Evolutionary conservation across 768 basidiomycete species (phyloP), one percentile per base, ranked within the genome.

Genomic region (Boletellus sp.): DNA sequence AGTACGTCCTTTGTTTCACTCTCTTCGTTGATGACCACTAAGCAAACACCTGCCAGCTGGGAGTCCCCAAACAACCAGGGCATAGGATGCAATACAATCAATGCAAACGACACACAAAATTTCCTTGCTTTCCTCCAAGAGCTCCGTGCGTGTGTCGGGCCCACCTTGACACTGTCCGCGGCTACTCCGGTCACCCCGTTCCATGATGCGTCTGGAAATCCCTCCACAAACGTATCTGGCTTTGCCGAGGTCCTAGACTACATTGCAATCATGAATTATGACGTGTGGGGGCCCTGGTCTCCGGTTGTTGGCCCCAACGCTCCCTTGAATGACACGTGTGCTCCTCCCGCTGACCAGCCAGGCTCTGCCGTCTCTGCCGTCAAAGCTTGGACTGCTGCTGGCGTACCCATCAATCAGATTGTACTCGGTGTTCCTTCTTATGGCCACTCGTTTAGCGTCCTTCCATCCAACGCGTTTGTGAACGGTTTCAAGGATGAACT

Each of bases 381-480:
- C 44, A 64, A 72, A 7, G 75, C 78, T 1, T 96, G 94, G 94
- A 78, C 72, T 2, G 59, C 65, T 2, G 91, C 92, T 35, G 88
- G 90, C 6, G 84, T 95, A 62, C 88, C 91, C 1, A 63, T 69
- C 17, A 3, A 55, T 51, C 65, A 85, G 70, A 87, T 94, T 51
- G 80, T 91, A 12, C 79, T 96, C 8, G 92, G 89, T 42, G 81
- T 94, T 2, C 80, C 91, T 9, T 69, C 84, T 4, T 94, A 91
- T 68, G 91, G 91, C 0, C 89, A 90, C 65, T 83, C 89, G 10
- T 94, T 75, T 72, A 55, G 51, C 11, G 74, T 79, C 34, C 60
- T 74, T 8, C 40, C 62, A 4, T 56, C 51, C 8, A 58, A 69
- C 32, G 80, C 80, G 0, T 59, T 77, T 51, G 52, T 61, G 4